Base-by-base conservation (phyloP, 257 asterid genomes). In the Rubia yunnanensis region DNA sequence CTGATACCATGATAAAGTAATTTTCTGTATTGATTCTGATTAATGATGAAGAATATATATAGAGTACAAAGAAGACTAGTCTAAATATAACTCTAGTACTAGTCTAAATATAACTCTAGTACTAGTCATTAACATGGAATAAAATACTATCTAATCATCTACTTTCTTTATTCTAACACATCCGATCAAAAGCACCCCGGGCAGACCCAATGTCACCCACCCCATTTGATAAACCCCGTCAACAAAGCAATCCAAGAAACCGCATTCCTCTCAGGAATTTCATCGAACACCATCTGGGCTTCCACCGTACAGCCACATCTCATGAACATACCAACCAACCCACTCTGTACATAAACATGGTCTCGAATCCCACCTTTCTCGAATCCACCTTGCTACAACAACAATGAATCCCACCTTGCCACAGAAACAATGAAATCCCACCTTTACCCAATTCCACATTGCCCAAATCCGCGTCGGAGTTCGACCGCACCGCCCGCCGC, bases 211-310 rank as follows among this genome's bases (percentile, higher is more conserved):
- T 2, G 59, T 53, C 59, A 24, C n/a, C n/a, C n/a, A n/a, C 59
- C 59, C 31, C 59, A 53, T 24, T 24, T 53, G 27, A 53, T 53
- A 23, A 23, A 53, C 15, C 59, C 59, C 31, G 59, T 53, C 28
- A 53, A 13, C 28, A 53, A 53, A 53, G 59, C 59, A 53, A 22
- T 53, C 59, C 59, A 53, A 53, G 59, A 20, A 20, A 53, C 59
- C 13, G 31, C 13, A 2, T 53, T 53, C 31, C 59, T 53, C 32
- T 53, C 59, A 53, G 59, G 59, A 30, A 53, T 53, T 53, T 53
- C 59, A 53, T 53, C 59, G 28, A 53, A 53, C 59, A 53, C 59
- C 59, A 22, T 23, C 59, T 24, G 6, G 7, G 59, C 59, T 22
- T 53, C 59, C 59, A 53, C 59, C 5, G 59, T 53, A 23, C 59